Percentiles rank a stretch among this genome's conserved stretches.
Evolutionary conservation across 2,329 filamentous ascomycete genomes (phyloP).

Genomic region (Seiridium unicorne): DNA sequence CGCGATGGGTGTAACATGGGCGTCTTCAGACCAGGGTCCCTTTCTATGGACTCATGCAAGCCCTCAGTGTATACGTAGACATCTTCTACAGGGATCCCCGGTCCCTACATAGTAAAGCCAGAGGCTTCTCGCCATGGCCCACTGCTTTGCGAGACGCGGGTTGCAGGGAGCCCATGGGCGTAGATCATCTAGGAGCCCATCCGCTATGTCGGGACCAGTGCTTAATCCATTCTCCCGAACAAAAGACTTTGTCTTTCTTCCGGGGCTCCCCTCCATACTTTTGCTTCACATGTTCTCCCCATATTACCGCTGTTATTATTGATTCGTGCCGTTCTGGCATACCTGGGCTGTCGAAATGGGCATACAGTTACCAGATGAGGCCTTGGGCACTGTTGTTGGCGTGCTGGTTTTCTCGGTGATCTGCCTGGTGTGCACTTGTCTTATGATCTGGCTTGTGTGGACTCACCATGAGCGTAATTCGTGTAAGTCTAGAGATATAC

Average conservation of each 20-base stretch:
- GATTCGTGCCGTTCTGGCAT: not conserved
- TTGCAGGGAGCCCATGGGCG: not conserved
- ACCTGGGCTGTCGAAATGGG: constrained; percentile 27
- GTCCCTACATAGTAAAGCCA: not conserved
- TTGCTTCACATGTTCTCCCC: not conserved
- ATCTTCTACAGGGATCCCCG: not conserved
- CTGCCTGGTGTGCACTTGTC: constrained; percentile 27
- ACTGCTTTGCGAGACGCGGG: not conserved
- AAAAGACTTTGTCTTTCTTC: not conserved
- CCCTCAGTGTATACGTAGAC: not conserved
- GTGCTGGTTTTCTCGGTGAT: constrained; percentile 35
- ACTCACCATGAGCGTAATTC: constrained; percentile 37
- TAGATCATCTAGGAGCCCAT: not conserved
- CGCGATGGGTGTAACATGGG: not conserved
- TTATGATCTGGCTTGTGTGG: constrained; percentile 36
- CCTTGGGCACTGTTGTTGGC: constrained; percentile 27
- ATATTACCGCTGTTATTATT: not conserved
- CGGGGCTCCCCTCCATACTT: not conserved
- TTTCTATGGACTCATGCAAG: constrained; percentile 5
- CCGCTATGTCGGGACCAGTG: not conserved
- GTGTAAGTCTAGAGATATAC: constrained; percentile 29
- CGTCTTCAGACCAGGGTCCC: not conserved
- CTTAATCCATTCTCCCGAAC: not conserved
- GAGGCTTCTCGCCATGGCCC: not conserved
- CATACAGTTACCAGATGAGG: constrained; percentile 32